Percentiles rank a stretch among this genome's conserved stretches.
phyloP scores from a whole-genome alignment of 371 early-diverging fungal genomes.

The Parasitella parasitica region DNA sequence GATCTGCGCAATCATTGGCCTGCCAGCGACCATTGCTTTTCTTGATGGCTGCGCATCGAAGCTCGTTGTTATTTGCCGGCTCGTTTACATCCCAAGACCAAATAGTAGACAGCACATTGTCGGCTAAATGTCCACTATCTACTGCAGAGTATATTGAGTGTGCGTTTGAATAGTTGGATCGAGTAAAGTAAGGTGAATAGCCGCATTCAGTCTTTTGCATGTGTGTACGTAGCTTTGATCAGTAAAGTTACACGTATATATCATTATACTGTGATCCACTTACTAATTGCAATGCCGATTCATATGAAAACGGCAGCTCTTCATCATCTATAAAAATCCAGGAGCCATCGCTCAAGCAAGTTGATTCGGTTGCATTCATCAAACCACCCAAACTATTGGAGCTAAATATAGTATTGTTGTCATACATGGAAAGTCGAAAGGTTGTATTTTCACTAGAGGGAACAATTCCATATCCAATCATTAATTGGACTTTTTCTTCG shows the following conservation, averaged over 20 bases:
- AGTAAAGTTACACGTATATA: no score
- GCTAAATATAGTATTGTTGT: slow-evolving; percentile 25
- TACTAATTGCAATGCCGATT: slow-evolving; percentile 13
- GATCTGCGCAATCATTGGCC: slow-evolving; percentile 26
- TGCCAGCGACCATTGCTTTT: slow-evolving; percentile 36
- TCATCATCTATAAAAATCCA: slow-evolving; percentile 4
- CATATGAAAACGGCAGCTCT: background rate
- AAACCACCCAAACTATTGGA: background rate
- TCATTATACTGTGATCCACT: no score
- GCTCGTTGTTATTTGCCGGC: slow-evolving; percentile 12
- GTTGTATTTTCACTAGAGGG: slow-evolving; percentile 4
- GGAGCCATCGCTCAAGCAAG: background rate
- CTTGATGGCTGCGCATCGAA: slow-evolving; percentile 29
- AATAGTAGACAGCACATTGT: slow-evolving; percentile 33
- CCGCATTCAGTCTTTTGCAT: slow-evolving; percentile 31
- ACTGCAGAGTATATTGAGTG: slow-evolving; percentile 3
- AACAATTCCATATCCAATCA: slow-evolving; percentile 35
- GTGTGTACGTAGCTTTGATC: no score
- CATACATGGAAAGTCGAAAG: slow-evolving; percentile 9
- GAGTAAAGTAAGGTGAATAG: slow-evolving; percentile 36
- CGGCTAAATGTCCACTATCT: slow-evolving; percentile 18
- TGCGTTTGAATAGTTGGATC: slow-evolving; percentile 14
- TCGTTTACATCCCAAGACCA: slow-evolving; percentile 50
- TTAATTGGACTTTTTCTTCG: slow-evolving; percentile 20
- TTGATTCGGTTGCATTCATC: background rate